Base-by-base conservation (phyloP, 495 filamentous ascomycete genomes). In the Lepraria neglecta region DNA sequence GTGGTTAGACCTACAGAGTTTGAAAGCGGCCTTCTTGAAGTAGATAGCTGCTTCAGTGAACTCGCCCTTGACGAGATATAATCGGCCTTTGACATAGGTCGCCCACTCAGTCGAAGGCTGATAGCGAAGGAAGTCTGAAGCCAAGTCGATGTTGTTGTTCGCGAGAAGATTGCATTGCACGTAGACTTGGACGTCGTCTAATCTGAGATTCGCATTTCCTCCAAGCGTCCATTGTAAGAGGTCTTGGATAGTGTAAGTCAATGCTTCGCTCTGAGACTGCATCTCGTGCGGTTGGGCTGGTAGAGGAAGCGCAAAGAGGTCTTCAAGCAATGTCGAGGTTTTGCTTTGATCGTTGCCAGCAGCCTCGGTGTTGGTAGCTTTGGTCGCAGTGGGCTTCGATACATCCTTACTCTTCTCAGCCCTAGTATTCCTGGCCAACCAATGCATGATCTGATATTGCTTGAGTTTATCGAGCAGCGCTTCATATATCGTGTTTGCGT, bases 21-120 rank as follows among this genome's bases (percentile, higher is more conserved):
- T 86, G 69, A 87, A 88, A 4, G 90, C 87, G 59, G 90, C 89
- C 65, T 87, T 91, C 56, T 84, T 84, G 73, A 99, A 97, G 64
- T 85, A 83, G 21, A 82, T 74, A 19, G 89, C 80, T 50, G 95
- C 94, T 58, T 81, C 80, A 43, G 82, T 80, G 67, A 82, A 82
- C 66, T 94, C 87, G 24, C 83, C 83, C 67, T 83, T 83, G 15
- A 85, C 82, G 19, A 97, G 78, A 68, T 85, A 81, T 48, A 94
- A 78, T 40, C 95, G 87, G 14, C 88, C 92, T 71, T 90, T 89
- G 15, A 96, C 77, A 71, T 99, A 99, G 1, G 82, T 86, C 6
- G 89, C 83, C 83, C 94, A 97, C 33, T 78, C 69, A 0, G 80
- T 84, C 59, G 77, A 72, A 68, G 82, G 68, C 74, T 84, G 75